phyloP scores from a whole-genome alignment of 768 basidiomycete genomes.

The Sporobolomyces pararoseus region DNA sequence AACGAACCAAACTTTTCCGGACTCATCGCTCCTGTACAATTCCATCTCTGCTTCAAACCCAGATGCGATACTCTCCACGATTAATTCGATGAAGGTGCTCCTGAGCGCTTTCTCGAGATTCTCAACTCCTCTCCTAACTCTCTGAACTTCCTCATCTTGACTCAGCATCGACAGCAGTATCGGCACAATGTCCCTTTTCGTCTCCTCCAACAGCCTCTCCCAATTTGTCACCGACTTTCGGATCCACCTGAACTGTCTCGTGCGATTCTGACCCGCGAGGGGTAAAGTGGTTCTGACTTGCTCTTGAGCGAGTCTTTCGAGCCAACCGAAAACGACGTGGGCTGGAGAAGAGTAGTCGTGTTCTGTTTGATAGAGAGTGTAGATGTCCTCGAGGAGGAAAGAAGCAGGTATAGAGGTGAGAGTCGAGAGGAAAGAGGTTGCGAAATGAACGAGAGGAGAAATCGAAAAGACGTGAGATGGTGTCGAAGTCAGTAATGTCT shows the following conservation, averaged over 20 bases:
- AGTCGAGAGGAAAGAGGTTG: conserved; percentile 24
- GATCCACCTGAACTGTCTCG: conserved; percentile 16
- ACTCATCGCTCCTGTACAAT: conserved; percentile 5
- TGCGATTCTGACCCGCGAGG: conserved; percentile 25
- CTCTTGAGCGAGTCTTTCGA: conserved; percentile 7
- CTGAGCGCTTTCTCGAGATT: background rate
- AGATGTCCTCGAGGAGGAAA: conserved; percentile 5
- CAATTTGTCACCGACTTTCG: conserved; percentile 18
- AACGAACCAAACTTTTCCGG: conserved; percentile 22
- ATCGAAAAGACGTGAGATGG: conserved; percentile 20
- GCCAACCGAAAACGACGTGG: conserved; percentile 2
- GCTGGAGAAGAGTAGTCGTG: conserved; percentile 7
- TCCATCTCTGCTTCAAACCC: conserved; percentile 22
- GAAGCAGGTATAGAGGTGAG: conserved; percentile 1
- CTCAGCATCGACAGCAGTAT: background rate
- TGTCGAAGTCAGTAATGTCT: conserved; percentile 19
- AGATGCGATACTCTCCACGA: conserved; percentile 24
- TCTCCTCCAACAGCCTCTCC: conserved; percentile 5
- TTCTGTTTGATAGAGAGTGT: background rate
- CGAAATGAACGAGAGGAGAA: conserved; percentile 1
- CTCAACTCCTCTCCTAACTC: no score
- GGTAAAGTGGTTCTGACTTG: background rate
- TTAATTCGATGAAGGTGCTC: background rate
- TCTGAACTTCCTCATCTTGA: background rate
- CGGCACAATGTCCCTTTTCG: background rate